Conservation (phyloP, 139 green algal genomes). For the Medakamo hakoo region DNA sequence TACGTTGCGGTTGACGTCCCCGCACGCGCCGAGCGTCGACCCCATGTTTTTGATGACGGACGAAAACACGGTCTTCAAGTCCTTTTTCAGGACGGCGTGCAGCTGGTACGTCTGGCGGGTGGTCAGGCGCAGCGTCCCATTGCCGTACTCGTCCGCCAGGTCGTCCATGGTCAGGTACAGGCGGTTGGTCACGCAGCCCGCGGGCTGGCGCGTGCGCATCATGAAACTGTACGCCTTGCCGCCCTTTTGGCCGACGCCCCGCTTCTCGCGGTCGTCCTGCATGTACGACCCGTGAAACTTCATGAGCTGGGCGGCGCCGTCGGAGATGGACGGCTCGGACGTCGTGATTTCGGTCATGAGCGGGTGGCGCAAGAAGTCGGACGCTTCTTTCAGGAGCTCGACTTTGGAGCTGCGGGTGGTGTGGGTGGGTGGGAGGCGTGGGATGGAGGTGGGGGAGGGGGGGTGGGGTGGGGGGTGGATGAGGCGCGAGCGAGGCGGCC, state of each 20-base stretch:
- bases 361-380: conserved; percentile 89
- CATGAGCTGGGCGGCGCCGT: conserved; percentile 90
- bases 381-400: conserved; percentile 95
- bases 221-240: conserved; percentile 99
- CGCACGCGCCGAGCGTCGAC: conserved; percentile 86
- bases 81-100: conserved; percentile 93
- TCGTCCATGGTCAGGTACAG: conserved; percentile 98
- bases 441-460: background rate
- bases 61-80: conserved; percentile 96
- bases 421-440: background rate
- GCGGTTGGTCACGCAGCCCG: conserved; percentile 75
- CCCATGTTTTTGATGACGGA: conserved; percentile 98
- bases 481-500: background rate
- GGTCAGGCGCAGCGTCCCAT: conserved; percentile 92
- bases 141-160: conserved; percentile 92
- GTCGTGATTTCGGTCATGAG: conserved; percentile 89
- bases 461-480: background rate
- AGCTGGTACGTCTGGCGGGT: conserved; percentile 97
- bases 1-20: conserved; percentile 96
- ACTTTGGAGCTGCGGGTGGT: conserved; percentile 47
- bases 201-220: conserved; percentile 93
- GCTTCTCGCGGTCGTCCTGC: conserved; percentile 93
- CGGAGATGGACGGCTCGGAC: conserved; percentile 63
- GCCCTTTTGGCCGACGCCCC: conserved; percentile 66
- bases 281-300: conserved; percentile 99